A percentile compares a stretch with the other conserved stretches of the same genome.
Evolutionary conservation across 345 rosid species (phyloP).

Genomic region (Salix udensis): DNA sequence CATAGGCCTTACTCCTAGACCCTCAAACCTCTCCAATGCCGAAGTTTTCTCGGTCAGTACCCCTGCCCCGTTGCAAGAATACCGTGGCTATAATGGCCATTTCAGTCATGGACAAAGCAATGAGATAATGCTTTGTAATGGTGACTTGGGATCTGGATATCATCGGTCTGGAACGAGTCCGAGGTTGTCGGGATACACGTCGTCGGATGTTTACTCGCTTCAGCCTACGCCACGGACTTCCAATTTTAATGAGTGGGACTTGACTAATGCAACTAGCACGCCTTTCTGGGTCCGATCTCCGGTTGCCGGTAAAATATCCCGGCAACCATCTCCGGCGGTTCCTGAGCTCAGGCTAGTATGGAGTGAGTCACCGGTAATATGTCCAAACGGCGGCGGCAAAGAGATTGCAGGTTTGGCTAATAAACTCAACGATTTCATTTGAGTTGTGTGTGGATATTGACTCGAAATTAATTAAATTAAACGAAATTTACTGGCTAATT

Average conservation of each 20-base stretch:
- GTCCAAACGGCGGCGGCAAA: conserved; percentile 25
- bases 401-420: conserved; percentile 11
- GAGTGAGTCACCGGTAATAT: conserved; percentile 32
- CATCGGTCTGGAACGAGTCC: conserved; percentile 50
- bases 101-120: conserved; percentile 18
- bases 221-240: conserved; percentile 55
- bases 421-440: neutral
- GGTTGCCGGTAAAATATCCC: conserved; percentile 31
- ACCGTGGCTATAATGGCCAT: neutral
- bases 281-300: conserved; percentile 46
- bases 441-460: no score
- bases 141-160: conserved; percentile 50
- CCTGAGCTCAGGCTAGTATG: conserved; percentile 22
- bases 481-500: no score
- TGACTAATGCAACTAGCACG: conserved; percentile 16
- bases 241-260: conserved; percentile 48
- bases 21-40: conserved; percentile 51
- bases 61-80: conserved; percentile 26
- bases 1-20: conserved; percentile 43
- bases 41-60: conserved; percentile 52
- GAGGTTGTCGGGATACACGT: conserved; percentile 63
- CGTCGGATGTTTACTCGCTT: conserved; percentile 72
- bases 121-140: conserved; percentile 48
- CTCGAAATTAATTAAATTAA: no score
- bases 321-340: conserved; percentile 41